These are phyloP conservation scores for Daldinia sp. DNA, from an alignment of 2,329 filamentous ascomycete species.

Conservation along the genomic window DNA sequence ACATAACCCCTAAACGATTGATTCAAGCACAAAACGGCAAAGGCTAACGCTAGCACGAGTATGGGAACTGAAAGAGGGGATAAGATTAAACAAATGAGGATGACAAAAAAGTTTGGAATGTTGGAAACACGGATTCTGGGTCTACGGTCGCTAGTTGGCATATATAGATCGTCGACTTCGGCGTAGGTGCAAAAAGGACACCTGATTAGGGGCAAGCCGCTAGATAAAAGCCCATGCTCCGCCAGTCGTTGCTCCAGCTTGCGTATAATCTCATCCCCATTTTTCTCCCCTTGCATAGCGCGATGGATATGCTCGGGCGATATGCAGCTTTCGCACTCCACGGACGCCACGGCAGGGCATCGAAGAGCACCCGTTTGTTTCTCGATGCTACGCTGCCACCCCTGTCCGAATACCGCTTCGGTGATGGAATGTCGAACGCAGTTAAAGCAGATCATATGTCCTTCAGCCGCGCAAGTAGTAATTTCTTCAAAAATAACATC, in stretches of 20 bases:
- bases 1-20: constrained; percentile 54
- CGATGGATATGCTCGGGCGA: constrained; percentile 73
- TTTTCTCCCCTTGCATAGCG: constrained; percentile 74
- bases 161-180: constrained; percentile 81
- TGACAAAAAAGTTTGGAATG: constrained; percentile 53
- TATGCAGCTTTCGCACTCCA: constrained; percentile 79
- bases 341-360: constrained; percentile 79
- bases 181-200: constrained; percentile 94
- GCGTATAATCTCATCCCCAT: constrained; percentile 74
- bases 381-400: constrained; percentile 84
- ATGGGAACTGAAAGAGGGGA: constrained; percentile 65
- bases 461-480: constrained; percentile 71
- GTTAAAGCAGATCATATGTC: constrained; percentile 79
- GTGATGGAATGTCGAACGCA: constrained; percentile 84
- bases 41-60: constrained; percentile 57
- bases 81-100: constrained; percentile 43
- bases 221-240: constrained; percentile 77
- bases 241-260: constrained; percentile 83
- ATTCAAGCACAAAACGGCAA: constrained; percentile 54
- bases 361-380: constrained; percentile 75
- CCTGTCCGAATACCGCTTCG: constrained; percentile 92
- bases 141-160: constrained; percentile 61
- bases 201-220: constrained; percentile 76
- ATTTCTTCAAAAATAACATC: constrained; percentile 77
- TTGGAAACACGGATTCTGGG: constrained; percentile 65